A percentile compares a stretch with the other conserved stretches of the same genome.
Conservation (phyloP, 1,284 basidiomycete species). For the Mycena citricolor region DNA sequence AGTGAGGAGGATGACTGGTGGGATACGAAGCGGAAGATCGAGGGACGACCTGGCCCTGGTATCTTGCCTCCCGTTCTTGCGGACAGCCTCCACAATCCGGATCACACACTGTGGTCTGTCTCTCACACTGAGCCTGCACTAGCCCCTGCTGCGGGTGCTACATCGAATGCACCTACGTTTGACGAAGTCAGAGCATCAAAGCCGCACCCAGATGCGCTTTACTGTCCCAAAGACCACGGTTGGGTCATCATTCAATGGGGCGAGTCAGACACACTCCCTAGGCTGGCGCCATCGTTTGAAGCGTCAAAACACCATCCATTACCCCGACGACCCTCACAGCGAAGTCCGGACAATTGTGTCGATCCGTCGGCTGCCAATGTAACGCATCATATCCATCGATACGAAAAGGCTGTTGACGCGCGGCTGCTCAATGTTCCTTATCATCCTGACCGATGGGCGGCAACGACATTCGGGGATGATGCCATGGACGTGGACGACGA, state of each 20-base stretch:
- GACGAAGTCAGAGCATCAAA: slow-evolving; percentile 66
- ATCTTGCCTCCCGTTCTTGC: slow-evolving; percentile 65
- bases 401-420: slow-evolving; percentile 65
- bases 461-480: slow-evolving; percentile 33
- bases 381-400: slow-evolving; percentile 79
- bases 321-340: slow-evolving; percentile 53
- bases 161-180: slow-evolving; percentile 30
- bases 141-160: slow-evolving; percentile 14
- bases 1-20: slow-evolving; percentile 69
- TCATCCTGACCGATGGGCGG: slow-evolving; percentile 57
- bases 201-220: slow-evolving; percentile 78
- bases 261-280: slow-evolving; percentile 57
- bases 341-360: slow-evolving; percentile 50
- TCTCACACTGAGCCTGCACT: slow-evolving; percentile 39
- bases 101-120: slow-evolving; percentile 69
- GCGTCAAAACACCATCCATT: slow-evolving; percentile 43
- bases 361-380: slow-evolving; percentile 53
- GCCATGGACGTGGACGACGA: slow-evolving; percentile 36
- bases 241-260: slow-evolving; percentile 76
- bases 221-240: slow-evolving; percentile 74
- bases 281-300: slow-evolving; percentile 54
- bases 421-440: slow-evolving; percentile 64
- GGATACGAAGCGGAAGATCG: slow-evolving; percentile 46
- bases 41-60: slow-evolving; percentile 62
- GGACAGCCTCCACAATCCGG: slow-evolving; percentile 63